Base-by-base conservation (phyloP, 176 grass and related monocot species). In the Hordeum marinum region DNA sequence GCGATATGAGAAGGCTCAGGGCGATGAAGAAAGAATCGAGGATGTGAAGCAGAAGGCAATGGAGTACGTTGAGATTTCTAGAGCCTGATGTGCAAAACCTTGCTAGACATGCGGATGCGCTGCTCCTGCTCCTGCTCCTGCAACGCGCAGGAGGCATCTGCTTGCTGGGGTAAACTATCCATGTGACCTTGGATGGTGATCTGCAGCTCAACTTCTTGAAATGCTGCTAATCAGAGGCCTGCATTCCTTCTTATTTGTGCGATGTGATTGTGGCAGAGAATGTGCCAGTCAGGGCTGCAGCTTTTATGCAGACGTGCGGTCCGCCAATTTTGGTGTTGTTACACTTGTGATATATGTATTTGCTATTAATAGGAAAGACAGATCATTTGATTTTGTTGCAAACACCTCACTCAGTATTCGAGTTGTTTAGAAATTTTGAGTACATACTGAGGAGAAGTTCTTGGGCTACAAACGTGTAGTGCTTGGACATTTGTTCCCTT, bases 21-120 rank as follows among this genome's bases (percentile, higher is more conserved):
- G 89, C 4, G 69, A 91, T 5, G 84, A 89, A 29, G 89, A 87
- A 64, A 95, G 81, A 63, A 89, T 92, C 1, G 84, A 92, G 46
- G 82, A 90, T 57, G 96, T 98, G 36, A 95, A 95, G 88, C 82
- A 63, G 42, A 94, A 90, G 70, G 96, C 96, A 85, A 54, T 94
- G 64, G 91, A 94, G 80, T 98, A 90, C 77, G 93, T 94, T 31
- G 85, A 98, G 88, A 94, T 82, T 73, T 89, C 84, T 10, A 39
- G 87, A 72, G 72, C 84, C 48, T 87, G 84, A 48, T 64, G 13
- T 2, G 5, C 17, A 21, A 31, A 23, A 20, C 5, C 21, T 2
- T 40, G 57, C 62, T 52, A 52, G 1, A 41, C 74, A 17, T 26
- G n/a, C 18, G 24, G 34, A 15, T 62, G 10, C 55, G 8, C 25